Conservation (phyloP, 371 early-diverging fungal species). For the Smittium mucronatum region DNA sequence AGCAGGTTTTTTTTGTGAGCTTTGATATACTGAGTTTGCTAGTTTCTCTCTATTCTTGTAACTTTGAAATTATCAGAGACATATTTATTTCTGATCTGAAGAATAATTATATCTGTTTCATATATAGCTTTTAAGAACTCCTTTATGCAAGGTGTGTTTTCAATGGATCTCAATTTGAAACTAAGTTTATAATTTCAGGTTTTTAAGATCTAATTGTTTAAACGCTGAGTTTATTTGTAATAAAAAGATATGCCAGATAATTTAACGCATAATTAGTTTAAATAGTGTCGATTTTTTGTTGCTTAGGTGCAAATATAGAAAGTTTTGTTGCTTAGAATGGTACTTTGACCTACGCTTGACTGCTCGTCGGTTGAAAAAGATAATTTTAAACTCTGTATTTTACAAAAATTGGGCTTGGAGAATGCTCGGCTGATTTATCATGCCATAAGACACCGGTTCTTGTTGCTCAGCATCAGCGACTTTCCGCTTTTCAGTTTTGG, state of each 20-base stretch:
- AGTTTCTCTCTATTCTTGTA: background rate
- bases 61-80: background rate
- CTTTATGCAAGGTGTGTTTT: background rate
- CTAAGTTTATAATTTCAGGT: background rate
- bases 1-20: constrained; percentile 1
- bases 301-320: background rate
- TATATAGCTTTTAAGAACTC: constrained; percentile 1
- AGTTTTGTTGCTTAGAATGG: background rate
- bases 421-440: background rate
- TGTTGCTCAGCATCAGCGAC: background rate
- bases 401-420: background rate
- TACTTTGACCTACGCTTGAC: background rate
- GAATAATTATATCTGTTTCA: background rate
- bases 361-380: background rate
- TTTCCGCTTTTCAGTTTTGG: background rate
- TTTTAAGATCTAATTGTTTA: background rate
- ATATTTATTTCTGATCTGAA: background rate
- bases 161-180: background rate
- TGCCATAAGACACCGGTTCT: background rate
- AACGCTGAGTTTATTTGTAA: background rate
- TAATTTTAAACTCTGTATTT: background rate
- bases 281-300: background rate
- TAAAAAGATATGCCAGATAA: background rate
- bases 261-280: background rate
- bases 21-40: background rate